Conservation (phyloP, 2,329 filamentous ascomycete genomes). For the Fonsecaea erecta region DNA sequence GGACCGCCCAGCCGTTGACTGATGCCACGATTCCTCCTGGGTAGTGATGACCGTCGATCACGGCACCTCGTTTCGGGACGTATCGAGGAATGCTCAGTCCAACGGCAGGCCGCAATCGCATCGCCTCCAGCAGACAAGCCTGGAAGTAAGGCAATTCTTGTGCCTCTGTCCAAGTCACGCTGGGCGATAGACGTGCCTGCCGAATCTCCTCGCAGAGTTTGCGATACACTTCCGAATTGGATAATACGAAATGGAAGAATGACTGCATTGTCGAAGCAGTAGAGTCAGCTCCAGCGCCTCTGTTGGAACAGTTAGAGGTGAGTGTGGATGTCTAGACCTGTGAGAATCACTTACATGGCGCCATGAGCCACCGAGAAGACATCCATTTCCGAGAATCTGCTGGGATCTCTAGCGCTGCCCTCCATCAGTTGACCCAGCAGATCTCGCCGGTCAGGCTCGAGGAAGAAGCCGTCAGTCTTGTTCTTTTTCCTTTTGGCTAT, state of each 20-base stretch:
- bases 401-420: no score
- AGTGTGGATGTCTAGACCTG: no score
- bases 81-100: conserved; percentile 36
- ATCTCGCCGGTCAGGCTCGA: conserved; percentile 35
- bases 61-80: conserved; percentile 27
- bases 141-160: conserved; percentile 25
- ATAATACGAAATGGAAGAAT: conserved; percentile 58
- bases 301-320: background rate
- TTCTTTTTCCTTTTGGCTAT: conserved; percentile 27
- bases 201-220: conserved; percentile 54
- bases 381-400: conserved; percentile 57
- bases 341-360: conserved; percentile 44
- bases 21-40: conserved; percentile 15
- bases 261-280: conserved; percentile 64
- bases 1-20: conserved; percentile 43
- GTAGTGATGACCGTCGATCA: conserved; percentile 22
- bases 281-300: conserved; percentile 58
- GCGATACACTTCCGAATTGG: conserved; percentile 44
- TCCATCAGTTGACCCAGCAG: conserved; percentile 51
- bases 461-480: conserved; percentile 41
- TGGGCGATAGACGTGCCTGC: conserved; percentile 13
- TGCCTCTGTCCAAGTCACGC: conserved; percentile 18
- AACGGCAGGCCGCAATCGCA: conserved; percentile 33
- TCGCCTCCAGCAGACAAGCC: conserved; percentile 26
- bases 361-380: conserved; percentile 63